Conservation (phyloP, 805 yeast genomes). For the Yarrowia sp. region DNA sequence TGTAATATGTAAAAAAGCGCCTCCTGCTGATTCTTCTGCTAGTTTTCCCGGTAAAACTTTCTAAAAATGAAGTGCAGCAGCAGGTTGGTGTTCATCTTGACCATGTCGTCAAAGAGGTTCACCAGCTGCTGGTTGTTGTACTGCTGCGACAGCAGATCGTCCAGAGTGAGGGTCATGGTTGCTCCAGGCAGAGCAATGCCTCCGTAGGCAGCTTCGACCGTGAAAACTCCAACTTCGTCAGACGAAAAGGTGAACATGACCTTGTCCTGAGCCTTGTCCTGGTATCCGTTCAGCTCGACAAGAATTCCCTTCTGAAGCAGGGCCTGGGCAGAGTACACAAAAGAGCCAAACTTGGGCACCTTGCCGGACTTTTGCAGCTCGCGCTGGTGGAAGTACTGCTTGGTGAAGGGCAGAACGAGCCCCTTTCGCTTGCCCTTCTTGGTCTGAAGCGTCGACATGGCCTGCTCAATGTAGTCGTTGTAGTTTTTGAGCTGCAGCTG, state of each 20-base stretch:
- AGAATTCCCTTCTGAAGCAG: constrained; percentile 76
- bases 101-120: constrained; percentile 70
- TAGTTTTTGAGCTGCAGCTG: constrained; percentile 54
- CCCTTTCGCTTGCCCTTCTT: constrained; percentile 48
- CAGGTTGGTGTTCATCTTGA: constrained; percentile 69
- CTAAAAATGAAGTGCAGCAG: constrained; percentile 73
- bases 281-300: constrained; percentile 62
- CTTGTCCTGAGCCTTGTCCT: constrained; percentile 62
- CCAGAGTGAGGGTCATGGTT: constrained; percentile 64
- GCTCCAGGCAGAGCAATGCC: constrained; percentile 62
- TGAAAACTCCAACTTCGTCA: constrained; percentile 73
- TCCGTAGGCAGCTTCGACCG: constrained; percentile 77
- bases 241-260: constrained; percentile 78
- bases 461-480: constrained; percentile 58
- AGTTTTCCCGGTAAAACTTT: constrained; percentile 68
- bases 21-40: neutral
- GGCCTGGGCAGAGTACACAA: constrained; percentile 75
- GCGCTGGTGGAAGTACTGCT: constrained; percentile 76
- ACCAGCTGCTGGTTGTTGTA: constrained; percentile 67
- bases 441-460: constrained; percentile 59
- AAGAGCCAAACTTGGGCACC: constrained; percentile 77
- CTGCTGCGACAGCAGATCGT: constrained; percentile 74
- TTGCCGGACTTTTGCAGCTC: constrained; percentile 71
- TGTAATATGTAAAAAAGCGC: constrained; percentile 3
- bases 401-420: constrained; percentile 61